phyloP scores from a whole-genome alignment of 1,139 yeast genomes.

The Zygosaccharomyces sapae region DNA sequence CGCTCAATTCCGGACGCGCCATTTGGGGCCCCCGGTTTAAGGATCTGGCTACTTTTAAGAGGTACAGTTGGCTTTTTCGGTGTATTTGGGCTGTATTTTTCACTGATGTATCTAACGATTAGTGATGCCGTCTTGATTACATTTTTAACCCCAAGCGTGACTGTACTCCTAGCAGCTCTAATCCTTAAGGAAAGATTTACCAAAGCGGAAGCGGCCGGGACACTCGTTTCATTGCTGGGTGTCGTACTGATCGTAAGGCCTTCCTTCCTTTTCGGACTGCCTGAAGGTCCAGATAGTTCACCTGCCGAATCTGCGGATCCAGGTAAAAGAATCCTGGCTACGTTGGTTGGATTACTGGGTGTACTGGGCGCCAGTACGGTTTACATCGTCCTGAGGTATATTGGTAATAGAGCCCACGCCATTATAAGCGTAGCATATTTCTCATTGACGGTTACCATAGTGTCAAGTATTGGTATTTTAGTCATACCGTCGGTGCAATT shows the following conservation, averaged over 20 bases:
- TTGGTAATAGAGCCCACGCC: conserved; percentile 78
- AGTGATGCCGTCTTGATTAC: conserved; percentile 78
- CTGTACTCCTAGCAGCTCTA: conserved; percentile 70
- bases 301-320: conserved; percentile 25
- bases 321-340: conserved; percentile 47
- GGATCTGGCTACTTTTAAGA: conserved; percentile 55
- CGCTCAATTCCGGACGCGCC: conserved; percentile 55
- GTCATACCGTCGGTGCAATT: conserved; percentile 57
- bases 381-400: conserved; percentile 65
- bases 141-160: conserved; percentile 71
- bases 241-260: conserved; percentile 83
- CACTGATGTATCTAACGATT: conserved; percentile 69
- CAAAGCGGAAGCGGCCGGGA: conserved; percentile 62
- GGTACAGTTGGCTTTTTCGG: conserved; percentile 78
- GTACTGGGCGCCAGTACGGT: conserved; percentile 69
- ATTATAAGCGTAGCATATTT: conserved; percentile 73
- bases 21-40: conserved; percentile 60
- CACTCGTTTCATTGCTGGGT: conserved; percentile 65
- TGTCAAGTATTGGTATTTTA: conserved; percentile 53
- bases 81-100: conserved; percentile 69
- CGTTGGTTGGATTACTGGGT: conserved; percentile 62
- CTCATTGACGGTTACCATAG: conserved; percentile 55
- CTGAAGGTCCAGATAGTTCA: conserved; percentile 6
- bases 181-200: conserved; percentile 67
- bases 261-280: conserved; percentile 56